Evolutionary conservation across 768 basidiomycete species (phyloP).

Genomic region (Tremella fuciformis): DNA sequence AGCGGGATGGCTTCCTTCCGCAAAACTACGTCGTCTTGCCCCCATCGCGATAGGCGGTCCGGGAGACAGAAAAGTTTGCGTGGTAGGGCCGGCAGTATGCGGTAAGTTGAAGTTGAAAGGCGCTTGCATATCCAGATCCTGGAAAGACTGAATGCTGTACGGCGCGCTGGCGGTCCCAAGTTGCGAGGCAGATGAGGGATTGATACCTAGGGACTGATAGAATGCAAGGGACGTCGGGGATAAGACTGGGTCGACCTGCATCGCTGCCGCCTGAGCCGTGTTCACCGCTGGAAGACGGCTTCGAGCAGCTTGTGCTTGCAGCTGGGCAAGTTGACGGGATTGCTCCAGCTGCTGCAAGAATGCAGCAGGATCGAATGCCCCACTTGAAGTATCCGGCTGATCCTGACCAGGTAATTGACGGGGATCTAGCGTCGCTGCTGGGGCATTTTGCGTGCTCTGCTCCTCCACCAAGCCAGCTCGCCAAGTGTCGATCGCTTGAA

Average conservation of each 20-base stretch:
- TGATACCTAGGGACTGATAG: conserved; percentile 35
- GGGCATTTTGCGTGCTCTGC: not conserved
- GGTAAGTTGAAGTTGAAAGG: conserved; percentile 8
- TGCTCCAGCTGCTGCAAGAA: conserved; percentile 15
- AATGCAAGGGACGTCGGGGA: conserved; percentile 45
- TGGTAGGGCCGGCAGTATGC: conserved; percentile 16
- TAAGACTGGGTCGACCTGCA: conserved; percentile 26
- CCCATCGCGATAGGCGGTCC: not conserved
- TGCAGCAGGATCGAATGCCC: conserved; percentile 17
- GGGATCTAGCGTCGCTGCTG: conserved; percentile 31
- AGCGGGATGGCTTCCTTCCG: conserved; percentile 40
- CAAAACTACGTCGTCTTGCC: conserved; percentile 25
- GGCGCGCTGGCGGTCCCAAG: conserved; percentile 37
- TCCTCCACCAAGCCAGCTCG: conserved; percentile 13
- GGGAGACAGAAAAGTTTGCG: conserved; percentile 19
- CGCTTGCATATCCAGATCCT: conserved; percentile 8
- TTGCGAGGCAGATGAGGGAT: conserved; percentile 21
- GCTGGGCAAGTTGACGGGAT: conserved; percentile 31
- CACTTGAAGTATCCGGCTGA: conserved; percentile 1
- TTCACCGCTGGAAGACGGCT: conserved; percentile 21
- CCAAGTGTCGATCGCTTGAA: conserved; percentile 35
- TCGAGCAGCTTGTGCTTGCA: conserved; percentile 29
- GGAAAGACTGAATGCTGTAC: conserved; percentile 30
- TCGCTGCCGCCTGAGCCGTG: conserved; percentile 10
- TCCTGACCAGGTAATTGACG: conserved; percentile 34